These are phyloP conservation scores for Yamagishiella unicocca DNA, from an alignment of 139 green algal genomes.

Conservation along the genomic window DNA sequence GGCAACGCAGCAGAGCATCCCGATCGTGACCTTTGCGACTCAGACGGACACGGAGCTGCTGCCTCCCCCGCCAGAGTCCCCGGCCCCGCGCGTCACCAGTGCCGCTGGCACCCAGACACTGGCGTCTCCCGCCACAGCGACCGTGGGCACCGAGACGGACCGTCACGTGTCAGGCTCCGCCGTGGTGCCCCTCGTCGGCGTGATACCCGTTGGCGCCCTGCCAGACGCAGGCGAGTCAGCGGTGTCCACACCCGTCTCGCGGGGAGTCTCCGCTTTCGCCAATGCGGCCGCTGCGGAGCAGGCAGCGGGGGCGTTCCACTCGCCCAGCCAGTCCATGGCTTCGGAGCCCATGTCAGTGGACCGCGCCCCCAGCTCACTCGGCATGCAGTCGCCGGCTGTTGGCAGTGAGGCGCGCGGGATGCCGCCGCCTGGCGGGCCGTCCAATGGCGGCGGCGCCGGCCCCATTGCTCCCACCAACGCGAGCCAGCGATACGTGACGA, in stretches of 20 bases:
- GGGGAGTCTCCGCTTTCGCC: slow-evolving; percentile 12
- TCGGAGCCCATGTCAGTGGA: neutral
- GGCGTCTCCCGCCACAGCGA: neutral
- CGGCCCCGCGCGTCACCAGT: neutral
- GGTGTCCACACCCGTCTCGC: neutral
- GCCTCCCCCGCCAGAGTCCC: neutral
- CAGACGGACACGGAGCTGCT: slow-evolving; percentile 13
- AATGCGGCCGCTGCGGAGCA: neutral
- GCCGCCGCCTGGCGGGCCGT: neutral
- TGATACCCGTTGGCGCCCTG: no score
- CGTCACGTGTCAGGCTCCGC: no score
- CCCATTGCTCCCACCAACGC: neutral
- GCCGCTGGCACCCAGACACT: slow-evolving; percentile 3
- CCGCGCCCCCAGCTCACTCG: neutral
- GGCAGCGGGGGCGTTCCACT: neutral
- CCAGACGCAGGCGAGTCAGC: no score
- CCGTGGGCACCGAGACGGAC: neutral
- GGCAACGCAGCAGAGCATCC: slow-evolving; percentile 5
- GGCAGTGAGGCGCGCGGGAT: neutral
- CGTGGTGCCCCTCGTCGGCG: no score
- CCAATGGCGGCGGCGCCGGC: neutral
- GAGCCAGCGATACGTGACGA: slow-evolving; percentile 37
- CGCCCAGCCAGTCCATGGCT: neutral
- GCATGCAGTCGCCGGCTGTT: neutral
- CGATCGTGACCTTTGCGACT: neutral